A percentile compares a stretch with the other conserved stretches of the same genome.
phyloP scores from a whole-genome alignment of 495 filamentous ascomycete species.

The Xylaria grammica region DNA sequence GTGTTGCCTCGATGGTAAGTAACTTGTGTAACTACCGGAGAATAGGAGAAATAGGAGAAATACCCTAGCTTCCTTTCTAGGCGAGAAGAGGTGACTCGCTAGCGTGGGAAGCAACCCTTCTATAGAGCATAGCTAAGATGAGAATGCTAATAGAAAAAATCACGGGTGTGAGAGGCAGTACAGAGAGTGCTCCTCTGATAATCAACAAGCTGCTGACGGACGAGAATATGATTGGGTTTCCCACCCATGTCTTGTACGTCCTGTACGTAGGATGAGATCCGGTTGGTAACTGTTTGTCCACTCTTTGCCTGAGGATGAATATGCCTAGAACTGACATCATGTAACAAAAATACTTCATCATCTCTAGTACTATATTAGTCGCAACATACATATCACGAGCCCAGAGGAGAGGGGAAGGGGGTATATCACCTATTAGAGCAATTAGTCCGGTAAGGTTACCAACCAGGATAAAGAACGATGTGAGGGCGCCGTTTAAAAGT shows the following conservation, averaged over 20 bases:
- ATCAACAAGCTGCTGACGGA: slow-evolving; percentile 28
- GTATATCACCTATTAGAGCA: slow-evolving; percentile 29
- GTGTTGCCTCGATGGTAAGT: slow-evolving; percentile 17
- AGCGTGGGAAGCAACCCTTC: slow-evolving; percentile 30
- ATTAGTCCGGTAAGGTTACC: slow-evolving; percentile 28
- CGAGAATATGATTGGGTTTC: slow-evolving; percentile 27
- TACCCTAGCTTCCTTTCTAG: slow-evolving; percentile 26
- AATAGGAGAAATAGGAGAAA: slow-evolving; percentile 16
- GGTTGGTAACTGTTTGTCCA: slow-evolving; percentile 13
- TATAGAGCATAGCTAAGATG: slow-evolving; percentile 32
- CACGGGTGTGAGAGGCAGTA: slow-evolving; percentile 29
- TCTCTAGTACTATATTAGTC: slow-evolving; percentile 26
- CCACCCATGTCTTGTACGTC: slow-evolving; percentile 27
- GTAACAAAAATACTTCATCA: slow-evolving; percentile 28
- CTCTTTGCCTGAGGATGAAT: slow-evolving; percentile 22
- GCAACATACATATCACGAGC: slow-evolving; percentile 4
- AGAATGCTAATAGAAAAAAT: slow-evolving; percentile 32
- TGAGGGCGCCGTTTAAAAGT: slow-evolving; percentile 26
- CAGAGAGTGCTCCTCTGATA: slow-evolving; percentile 31
- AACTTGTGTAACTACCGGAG: slow-evolving; percentile 12
- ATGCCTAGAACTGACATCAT: slow-evolving; percentile 27
- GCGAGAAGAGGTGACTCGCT: slow-evolving; percentile 23
- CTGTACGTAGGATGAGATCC: slow-evolving; percentile 17
- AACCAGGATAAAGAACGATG: slow-evolving; percentile 26
- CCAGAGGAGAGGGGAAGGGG: slow-evolving; percentile 3